Conservation (phyloP, 1,284 basidiomycete species). For the Naganishia cerealis region DNA sequence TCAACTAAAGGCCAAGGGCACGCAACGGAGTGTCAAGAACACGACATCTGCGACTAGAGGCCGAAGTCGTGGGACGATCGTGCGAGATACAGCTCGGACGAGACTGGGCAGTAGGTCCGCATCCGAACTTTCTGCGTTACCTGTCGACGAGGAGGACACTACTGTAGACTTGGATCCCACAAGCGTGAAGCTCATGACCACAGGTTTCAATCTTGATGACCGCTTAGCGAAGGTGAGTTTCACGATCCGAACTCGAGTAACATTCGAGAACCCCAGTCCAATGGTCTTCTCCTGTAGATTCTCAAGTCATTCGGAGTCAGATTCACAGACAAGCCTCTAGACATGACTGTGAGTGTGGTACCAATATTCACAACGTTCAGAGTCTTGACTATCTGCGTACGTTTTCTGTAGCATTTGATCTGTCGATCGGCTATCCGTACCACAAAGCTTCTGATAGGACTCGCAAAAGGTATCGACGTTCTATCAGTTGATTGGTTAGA, state of each 20-base stretch:
- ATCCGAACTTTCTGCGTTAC: slow-evolving; percentile 28
- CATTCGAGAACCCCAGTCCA: not conserved
- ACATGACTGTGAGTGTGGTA: slow-evolving; percentile 60
- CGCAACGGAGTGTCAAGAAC: slow-evolving; percentile 34
- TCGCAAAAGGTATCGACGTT: slow-evolving; percentile 64
- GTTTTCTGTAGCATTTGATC: slow-evolving; percentile 60
- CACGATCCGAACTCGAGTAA: too few species aligned
- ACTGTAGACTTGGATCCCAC: slow-evolving; percentile 9
- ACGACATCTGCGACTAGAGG: slow-evolving; percentile 34
- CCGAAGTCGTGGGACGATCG: slow-evolving; percentile 16
- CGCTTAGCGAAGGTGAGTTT: slow-evolving; percentile 36
- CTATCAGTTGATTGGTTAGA: slow-evolving; percentile 68
- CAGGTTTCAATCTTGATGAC: slow-evolving; percentile 38
- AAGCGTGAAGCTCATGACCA: slow-evolving; percentile 38
- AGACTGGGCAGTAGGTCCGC: slow-evolving; percentile 10
- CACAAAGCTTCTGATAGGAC: slow-evolving; percentile 75
- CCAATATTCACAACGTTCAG: not conserved
- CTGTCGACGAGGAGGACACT: slow-evolving; percentile 38
- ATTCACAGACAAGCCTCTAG: slow-evolving; percentile 61
- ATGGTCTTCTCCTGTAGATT: slow-evolving; percentile 53
- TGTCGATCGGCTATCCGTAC: slow-evolving; percentile 69
- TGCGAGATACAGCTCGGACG: slow-evolving; percentile 1
- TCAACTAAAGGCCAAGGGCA: slow-evolving; percentile 11
- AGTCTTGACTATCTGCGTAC: not conserved
- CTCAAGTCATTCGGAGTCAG: slow-evolving; percentile 66